Conservation (phyloP, 768 basidiomycete genomes). For the Pholiota molesta region DNA sequence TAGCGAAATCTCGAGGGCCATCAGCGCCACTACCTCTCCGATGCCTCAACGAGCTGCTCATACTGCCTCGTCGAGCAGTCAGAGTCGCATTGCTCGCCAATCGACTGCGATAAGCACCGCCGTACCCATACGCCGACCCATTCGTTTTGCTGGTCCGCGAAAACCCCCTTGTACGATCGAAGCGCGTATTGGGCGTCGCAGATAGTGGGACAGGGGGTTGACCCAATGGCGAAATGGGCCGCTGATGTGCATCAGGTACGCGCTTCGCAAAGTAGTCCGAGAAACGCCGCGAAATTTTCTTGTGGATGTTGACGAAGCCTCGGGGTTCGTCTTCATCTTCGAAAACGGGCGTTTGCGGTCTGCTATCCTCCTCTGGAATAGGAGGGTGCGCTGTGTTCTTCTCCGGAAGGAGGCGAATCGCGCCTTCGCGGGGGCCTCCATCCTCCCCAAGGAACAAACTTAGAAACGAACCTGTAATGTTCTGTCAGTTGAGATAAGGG, state of each 20-base stretch:
- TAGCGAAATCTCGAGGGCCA: constrained; percentile 39
- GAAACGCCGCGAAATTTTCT: constrained; percentile 55
- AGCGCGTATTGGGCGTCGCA: constrained; percentile 38
- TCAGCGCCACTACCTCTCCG: constrained; percentile 54
- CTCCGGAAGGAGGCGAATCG: constrained; percentile 82
- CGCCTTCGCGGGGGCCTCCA: constrained; percentile 86
- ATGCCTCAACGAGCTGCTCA: constrained; percentile 54
- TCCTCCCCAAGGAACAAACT: constrained; percentile 89
- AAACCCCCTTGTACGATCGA: constrained; percentile 51
- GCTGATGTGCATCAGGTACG: constrained; percentile 41
- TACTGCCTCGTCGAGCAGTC: constrained; percentile 54
- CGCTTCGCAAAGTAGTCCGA: constrained; percentile 63
- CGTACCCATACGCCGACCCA: constrained; percentile 84
- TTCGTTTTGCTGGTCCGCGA: constrained; percentile 62
- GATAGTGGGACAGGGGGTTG: constrained; percentile 52
- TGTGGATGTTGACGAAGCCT: constrained; percentile 45
- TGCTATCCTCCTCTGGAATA: constrained; percentile 70
- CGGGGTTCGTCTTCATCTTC: constrained; percentile 45
- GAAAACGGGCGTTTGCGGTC: constrained; percentile 47
- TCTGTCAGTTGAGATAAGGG: constrained; percentile 3
- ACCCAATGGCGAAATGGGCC: constrained; percentile 29
- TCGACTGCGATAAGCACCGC: constrained; percentile 56
- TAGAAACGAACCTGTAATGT: constrained; percentile 71
- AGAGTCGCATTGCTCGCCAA: constrained; percentile 52
- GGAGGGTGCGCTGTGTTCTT: constrained; percentile 56